These are phyloP conservation scores for Camellia oleifera DNA, from an alignment of 179 eudicot genomes.

Conservation along the genomic window DNA sequence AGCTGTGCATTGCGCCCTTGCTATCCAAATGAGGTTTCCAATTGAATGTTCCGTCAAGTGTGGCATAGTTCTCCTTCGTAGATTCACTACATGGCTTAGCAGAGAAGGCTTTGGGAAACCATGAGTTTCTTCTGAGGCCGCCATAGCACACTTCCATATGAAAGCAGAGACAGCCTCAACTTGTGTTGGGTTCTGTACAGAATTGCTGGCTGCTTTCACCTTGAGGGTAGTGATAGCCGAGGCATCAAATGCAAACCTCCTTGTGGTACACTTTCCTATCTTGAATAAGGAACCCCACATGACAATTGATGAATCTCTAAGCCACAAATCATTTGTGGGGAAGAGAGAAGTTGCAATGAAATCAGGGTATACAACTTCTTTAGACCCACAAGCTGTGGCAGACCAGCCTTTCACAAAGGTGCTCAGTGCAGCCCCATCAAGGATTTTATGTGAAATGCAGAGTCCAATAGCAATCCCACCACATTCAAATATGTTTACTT, in stretches of 20 bases:
- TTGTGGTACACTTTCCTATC: slow-evolving; percentile 34
- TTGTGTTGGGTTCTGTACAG: slow-evolving; percentile 25
- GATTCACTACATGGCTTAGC: slow-evolving; percentile 37
- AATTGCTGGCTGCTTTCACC: slow-evolving; percentile 7
- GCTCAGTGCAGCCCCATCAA: slow-evolving; percentile 38
- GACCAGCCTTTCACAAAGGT: slow-evolving; percentile 39
- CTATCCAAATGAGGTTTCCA: slow-evolving; percentile 48
- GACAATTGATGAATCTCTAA: slow-evolving; percentile 30
- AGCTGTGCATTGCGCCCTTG: slow-evolving; percentile 20
- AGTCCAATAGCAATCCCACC: slow-evolving; percentile 48
- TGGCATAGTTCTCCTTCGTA: slow-evolving; percentile 30
- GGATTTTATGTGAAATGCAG: slow-evolving; percentile 41
- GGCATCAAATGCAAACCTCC: slow-evolving; percentile 38
- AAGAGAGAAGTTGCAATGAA: slow-evolving; percentile 31
- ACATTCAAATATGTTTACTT: slow-evolving; percentile 37
- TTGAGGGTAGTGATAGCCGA: slow-evolving; percentile 26
- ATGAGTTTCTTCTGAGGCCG: slow-evolving; percentile 16
- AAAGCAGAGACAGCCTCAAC: slow-evolving; percentile 43
- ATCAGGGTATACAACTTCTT: slow-evolving; percentile 25
- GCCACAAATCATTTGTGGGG: slow-evolving; percentile 34
- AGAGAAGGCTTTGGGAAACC: slow-evolving; percentile 31
- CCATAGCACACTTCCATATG: slow-evolving; percentile 35
- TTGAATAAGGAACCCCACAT: slow-evolving; percentile 41
- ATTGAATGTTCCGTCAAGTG: slow-evolving; percentile 28
- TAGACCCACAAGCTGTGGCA: slow-evolving; percentile 10